These are phyloP conservation scores for Silybum marianum DNA, from an alignment of 129 eudicot species.

Conservation along the genomic window DNA sequence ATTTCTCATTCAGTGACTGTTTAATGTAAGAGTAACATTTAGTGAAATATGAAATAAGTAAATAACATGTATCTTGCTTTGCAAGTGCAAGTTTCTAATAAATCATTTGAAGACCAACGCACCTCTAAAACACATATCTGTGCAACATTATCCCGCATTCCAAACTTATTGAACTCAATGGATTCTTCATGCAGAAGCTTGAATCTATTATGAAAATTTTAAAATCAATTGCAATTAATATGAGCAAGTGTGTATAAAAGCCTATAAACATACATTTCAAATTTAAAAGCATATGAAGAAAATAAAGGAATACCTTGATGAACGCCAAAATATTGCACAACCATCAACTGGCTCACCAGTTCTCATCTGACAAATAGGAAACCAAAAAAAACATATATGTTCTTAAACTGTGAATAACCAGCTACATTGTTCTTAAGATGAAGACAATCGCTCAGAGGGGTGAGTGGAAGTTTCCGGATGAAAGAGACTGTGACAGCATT, in stretches of 20 bases:
- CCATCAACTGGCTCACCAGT: conserved; percentile 94
- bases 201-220: conserved; percentile 50
- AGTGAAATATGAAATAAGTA: conserved; percentile 3
- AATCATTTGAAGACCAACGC: conserved; percentile 21
- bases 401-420: background rate
- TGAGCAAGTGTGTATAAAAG: conserved; percentile 18
- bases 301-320: conserved; percentile 56
- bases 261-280: conserved; percentile 11
- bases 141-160: conserved; percentile 96
- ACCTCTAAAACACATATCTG: conserved; percentile 98
- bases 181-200: conserved; percentile 83
- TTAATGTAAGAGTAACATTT: conserved; percentile 13
- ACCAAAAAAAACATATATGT: background rate
- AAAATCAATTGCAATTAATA: conserved; percentile 20
- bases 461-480: background rate
- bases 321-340: conserved; percentile 96
- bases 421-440: background rate
- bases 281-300: background rate
- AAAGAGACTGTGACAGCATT: too few species aligned
- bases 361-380: conserved; percentile 63
- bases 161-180: conserved; percentile 79
- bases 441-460: background rate
- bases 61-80: background rate
- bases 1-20: conserved; percentile 59
- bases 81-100: conserved; percentile 11